Percentiles rank a stretch among this genome's conserved stretches.
Evolutionary conservation across 768 basidiomycete species (phyloP).

Genomic region (Russula brevipes): DNA sequence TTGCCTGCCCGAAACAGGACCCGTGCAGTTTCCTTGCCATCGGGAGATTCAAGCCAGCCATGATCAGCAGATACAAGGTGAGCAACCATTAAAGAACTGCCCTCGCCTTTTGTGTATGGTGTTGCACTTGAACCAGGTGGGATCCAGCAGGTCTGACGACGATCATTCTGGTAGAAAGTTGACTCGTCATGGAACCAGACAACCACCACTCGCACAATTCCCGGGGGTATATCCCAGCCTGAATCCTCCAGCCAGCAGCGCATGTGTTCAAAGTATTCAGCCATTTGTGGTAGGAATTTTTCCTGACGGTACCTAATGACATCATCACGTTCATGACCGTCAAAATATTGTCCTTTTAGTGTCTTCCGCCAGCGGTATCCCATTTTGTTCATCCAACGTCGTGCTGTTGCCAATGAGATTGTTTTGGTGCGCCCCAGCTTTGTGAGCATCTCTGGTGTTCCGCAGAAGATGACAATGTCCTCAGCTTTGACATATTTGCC

Average conservation of each 20-base stretch:
- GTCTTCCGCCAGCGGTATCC: background rate
- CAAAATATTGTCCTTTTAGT: background rate
- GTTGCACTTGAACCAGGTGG: background rate
- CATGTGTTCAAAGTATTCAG: background rate
- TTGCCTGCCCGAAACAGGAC: background rate
- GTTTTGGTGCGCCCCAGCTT: too few species aligned
- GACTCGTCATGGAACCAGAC: background rate
- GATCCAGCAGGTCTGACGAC: background rate
- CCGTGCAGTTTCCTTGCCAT: background rate
- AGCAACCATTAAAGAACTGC: background rate
- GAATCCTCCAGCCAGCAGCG: background rate
- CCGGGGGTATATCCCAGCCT: background rate
- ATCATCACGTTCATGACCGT: background rate
- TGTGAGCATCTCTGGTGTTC: background rate
- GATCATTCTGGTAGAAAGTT: background rate
- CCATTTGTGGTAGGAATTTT: background rate
- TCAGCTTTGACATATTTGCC: too few species aligned
- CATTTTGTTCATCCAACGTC: too few species aligned
- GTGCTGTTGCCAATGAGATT: background rate
- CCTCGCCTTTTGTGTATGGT: background rate
- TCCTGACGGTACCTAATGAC: background rate
- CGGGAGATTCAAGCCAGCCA: background rate
- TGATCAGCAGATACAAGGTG: background rate
- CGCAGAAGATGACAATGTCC: too few species aligned
- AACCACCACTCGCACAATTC: background rate